Percentiles rank a stretch among this genome's conserved stretches.
Conservation (phyloP, 176 grass and related monocot species). For the Rhynchospora tenuis region DNA sequence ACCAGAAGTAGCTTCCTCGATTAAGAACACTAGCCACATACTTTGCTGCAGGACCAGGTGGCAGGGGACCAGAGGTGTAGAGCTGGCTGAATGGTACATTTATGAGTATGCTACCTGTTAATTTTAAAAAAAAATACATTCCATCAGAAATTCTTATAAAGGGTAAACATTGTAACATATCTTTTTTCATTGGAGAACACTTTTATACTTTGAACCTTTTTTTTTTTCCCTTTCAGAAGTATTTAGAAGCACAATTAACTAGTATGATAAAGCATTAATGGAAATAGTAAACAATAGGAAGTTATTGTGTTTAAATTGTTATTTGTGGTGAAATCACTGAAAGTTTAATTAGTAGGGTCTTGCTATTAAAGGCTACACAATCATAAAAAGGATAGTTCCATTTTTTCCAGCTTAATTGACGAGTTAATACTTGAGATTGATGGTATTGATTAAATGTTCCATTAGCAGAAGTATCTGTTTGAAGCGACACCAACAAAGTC, state of each 20-base stretch:
- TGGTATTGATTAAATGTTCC: neutral
- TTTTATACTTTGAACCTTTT: neutral
- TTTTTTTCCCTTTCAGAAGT: neutral
- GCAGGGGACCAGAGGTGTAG: neutral
- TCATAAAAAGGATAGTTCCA: neutral
- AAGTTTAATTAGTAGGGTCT: neutral
- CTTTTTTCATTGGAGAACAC: neutral
- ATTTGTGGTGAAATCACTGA: neutral
- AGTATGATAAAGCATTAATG: neutral
- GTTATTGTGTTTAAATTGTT: neutral
- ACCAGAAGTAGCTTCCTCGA: conserved; percentile 76
- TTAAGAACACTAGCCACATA: conserved; percentile 60
- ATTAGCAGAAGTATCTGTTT: too few species aligned
- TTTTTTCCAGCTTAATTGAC: neutral
- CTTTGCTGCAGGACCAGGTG: neutral
- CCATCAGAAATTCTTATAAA: neutral
- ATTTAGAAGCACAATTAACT: neutral
- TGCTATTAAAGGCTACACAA: neutral
- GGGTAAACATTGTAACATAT: neutral
- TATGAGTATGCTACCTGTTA: conserved; percentile 49
- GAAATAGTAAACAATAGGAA: neutral
- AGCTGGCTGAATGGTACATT: conserved; percentile 31
- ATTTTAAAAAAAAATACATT: neutral
- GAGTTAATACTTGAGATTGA: neutral
- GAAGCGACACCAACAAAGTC: neutral